phyloP scores from a whole-genome alignment of 805 yeast species.

The Saturnispora sanitii region DNA sequence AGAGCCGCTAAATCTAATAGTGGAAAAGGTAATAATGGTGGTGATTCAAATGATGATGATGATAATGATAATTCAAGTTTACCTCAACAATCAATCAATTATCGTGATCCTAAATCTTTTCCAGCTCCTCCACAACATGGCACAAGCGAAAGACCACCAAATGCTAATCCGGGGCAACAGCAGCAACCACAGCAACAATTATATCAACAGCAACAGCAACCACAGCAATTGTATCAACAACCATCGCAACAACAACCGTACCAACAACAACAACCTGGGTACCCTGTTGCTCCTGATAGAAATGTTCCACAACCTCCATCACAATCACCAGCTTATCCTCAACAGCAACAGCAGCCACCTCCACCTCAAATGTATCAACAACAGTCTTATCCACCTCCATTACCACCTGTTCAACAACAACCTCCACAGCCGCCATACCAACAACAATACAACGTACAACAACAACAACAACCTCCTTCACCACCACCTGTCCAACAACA shows the following conservation, averaged over 20 bases:
- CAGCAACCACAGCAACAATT: not conserved
- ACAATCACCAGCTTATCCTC: not conserved
- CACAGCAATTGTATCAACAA: not conserved
- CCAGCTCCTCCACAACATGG: conserved; percentile 17
- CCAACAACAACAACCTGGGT: not conserved
- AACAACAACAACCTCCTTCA: conserved; percentile 8
- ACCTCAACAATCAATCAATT: conserved; percentile 7
- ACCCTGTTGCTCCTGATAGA: not conserved
- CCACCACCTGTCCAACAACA: conserved; percentile 10
- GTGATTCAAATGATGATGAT: conserved; percentile 11
- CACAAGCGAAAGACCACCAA: conserved; percentile 6
- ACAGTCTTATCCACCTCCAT: conserved; percentile 16
- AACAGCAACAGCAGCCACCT: conserved; percentile 8
- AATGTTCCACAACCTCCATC: not conserved
- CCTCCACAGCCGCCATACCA: conserved; percentile 4
- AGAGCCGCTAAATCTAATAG: conserved; percentile 37
- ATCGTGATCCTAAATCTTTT: conserved; percentile 16
- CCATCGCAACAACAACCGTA: too few species aligned
- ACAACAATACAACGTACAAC: conserved; percentile 6
- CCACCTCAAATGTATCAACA: conserved; percentile 13
- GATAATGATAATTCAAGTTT: not conserved
- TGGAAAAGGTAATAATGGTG: conserved; percentile 20
- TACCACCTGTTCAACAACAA: conserved; percentile 8
- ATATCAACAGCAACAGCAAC: conserved; percentile 1
- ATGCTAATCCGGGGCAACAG: conserved; percentile 14